A percentile compares a stretch with the other conserved stretches of the same genome.
These are phyloP conservation scores for Dothideomycetidae sp. DNA, from an alignment of 2,329 filamentous ascomycete genomes.

Conservation along the genomic window DNA sequence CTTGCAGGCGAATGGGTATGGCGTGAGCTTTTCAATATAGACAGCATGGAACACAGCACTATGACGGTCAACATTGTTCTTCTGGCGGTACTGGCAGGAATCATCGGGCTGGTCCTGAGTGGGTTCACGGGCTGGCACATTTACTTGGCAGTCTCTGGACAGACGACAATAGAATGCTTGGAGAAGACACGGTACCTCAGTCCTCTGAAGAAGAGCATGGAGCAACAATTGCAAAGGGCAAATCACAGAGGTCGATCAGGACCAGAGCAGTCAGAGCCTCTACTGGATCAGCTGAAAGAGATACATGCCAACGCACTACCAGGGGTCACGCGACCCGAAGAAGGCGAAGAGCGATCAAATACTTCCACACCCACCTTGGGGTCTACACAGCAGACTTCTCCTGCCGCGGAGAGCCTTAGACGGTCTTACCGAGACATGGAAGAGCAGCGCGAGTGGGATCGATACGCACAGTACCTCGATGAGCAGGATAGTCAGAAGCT, in stretches of 20 bases:
- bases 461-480: slow-evolving; percentile 72
- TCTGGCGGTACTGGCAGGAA: slow-evolving; percentile 71
- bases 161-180: slow-evolving; percentile 91
- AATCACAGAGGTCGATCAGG: slow-evolving; percentile 6
- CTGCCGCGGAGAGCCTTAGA: slow-evolving; percentile 31
- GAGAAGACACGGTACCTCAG: slow-evolving; percentile 92
- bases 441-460: slow-evolving; percentile 47
- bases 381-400: slow-evolving; percentile 18
- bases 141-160: slow-evolving; percentile 58
- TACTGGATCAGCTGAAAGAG: slow-evolving; percentile 62
- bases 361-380: slow-evolving; percentile 16
- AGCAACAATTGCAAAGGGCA: slow-evolving; percentile 40
- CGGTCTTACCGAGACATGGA: slow-evolving; percentile 43
- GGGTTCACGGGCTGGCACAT: slow-evolving; percentile 92
- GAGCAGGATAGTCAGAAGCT: slow-evolving; percentile 78
- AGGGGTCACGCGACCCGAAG: slow-evolving; percentile 65
- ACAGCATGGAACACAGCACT: slow-evolving; percentile 62
- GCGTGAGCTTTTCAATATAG: slow-evolving; percentile 56
- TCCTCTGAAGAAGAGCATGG: slow-evolving; percentile 57
- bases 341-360: slow-evolving; percentile 47
- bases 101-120: slow-evolving; percentile 77
- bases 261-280: slow-evolving; percentile 13
- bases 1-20: slow-evolving; percentile 72
- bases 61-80: slow-evolving; percentile 77
- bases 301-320: slow-evolving; percentile 71